A percentile compares a stretch with the other conserved stretches of the same genome.
phyloP scores from a whole-genome alignment of 805 yeast genomes.

The Starmerella ratchasimensis region DNA sequence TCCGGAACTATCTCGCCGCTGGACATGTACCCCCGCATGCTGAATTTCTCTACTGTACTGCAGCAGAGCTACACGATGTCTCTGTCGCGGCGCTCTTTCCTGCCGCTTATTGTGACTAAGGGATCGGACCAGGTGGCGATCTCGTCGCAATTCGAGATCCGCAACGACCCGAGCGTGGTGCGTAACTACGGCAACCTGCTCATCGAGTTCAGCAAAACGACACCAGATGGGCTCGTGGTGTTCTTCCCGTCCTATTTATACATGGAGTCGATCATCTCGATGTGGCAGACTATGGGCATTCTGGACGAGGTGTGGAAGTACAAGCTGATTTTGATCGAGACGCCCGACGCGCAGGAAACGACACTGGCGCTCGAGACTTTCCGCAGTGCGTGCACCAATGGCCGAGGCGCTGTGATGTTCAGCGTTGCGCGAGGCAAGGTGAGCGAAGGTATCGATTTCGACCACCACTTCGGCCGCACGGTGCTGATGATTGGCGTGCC shows the following conservation, averaged over 20 bases:
- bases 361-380: conserved; percentile 90
- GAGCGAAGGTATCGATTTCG: conserved; percentile 97
- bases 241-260: conserved; percentile 94
- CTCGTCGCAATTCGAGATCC: conserved; percentile 86
- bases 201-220: conserved; percentile 83
- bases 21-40: conserved; percentile 97
- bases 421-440: conserved; percentile 99
- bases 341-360: conserved; percentile 98
- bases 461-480: conserved; percentile 94
- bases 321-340: conserved; percentile 84
- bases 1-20: conserved; percentile 97
- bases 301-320: conserved; percentile 98
- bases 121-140: conserved; percentile 98
- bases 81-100: conserved; percentile 74
- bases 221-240: conserved; percentile 97
- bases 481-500: conserved; percentile 99
- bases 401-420: conserved; percentile 89
- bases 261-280: conserved; percentile 94
- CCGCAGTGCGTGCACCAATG: conserved; percentile 91
- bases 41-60: conserved; percentile 81
- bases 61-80: conserved; percentile 97
- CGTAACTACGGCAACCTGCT: conserved; percentile 89
- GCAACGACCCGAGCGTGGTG: conserved; percentile 96
- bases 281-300: conserved; percentile 99
- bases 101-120: conserved; percentile 92